These are phyloP conservation scores for Paralagenidium karlingii DNA, from an alignment of 352 stramenopile genomes.

Conservation along the genomic window DNA sequence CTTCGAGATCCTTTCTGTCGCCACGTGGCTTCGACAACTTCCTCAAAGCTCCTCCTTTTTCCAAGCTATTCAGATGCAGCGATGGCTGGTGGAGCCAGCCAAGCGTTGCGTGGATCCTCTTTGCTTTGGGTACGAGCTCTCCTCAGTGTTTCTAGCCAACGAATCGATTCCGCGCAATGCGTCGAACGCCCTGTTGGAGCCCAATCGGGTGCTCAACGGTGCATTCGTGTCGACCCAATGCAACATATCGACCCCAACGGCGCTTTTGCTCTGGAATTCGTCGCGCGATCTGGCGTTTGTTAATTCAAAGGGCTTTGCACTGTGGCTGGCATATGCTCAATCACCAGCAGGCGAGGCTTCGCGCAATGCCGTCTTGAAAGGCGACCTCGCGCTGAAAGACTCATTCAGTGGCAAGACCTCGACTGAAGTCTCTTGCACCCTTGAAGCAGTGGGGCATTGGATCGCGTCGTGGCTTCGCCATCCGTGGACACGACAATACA, in stretches of 20 bases:
- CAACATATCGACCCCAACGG: slow-evolving; percentile 13
- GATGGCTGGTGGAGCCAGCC: slow-evolving; percentile 13
- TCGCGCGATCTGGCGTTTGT: slow-evolving; percentile 17
- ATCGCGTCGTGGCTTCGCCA: slow-evolving; percentile 36
- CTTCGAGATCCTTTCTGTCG: slow-evolving; percentile 14
- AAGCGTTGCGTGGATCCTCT: slow-evolving; percentile 14
- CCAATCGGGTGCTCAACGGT: slow-evolving; percentile 14
- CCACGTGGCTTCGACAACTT: slow-evolving; percentile 23
- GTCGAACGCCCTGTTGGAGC: slow-evolving; percentile 12
- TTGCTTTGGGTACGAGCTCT: slow-evolving; percentile 29
- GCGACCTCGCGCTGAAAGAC: background rate
- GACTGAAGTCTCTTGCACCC: slow-evolving; percentile 13
- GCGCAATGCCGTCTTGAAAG: slow-evolving; percentile 2
- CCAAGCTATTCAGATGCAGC: slow-evolving; percentile 19
- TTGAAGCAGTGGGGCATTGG: slow-evolving; percentile 33
- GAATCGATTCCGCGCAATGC: slow-evolving; percentile 10
- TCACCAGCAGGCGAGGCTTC: slow-evolving; percentile 3
- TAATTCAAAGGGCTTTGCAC: slow-evolving; percentile 10
- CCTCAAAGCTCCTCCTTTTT: slow-evolving; percentile 28
- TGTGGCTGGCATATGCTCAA: slow-evolving; percentile 15
- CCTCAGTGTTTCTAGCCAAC: slow-evolving; percentile 20
- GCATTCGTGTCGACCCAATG: slow-evolving; percentile 6
- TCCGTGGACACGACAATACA: slow-evolving; percentile 23
- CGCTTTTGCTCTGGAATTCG: slow-evolving; percentile 24
- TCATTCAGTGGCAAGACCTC: slow-evolving; percentile 7